Evolutionary conservation across 192 early-diverging fungal species (phyloP), one percentile per base, ranked within the genome.

Genomic region (Mortierella alpina): DNA sequence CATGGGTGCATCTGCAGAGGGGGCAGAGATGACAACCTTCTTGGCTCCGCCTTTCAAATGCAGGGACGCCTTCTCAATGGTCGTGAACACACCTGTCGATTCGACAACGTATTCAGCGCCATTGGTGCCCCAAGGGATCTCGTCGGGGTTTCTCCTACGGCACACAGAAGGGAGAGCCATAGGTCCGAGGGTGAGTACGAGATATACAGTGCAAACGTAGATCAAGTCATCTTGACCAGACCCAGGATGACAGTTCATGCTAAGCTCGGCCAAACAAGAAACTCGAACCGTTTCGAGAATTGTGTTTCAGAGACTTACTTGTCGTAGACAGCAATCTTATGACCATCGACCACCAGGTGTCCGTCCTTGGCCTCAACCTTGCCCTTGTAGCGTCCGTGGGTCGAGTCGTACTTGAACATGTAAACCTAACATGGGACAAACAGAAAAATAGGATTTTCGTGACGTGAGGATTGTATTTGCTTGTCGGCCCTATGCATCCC

Each of bases 1-100:
- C 96, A 98, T 99, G 57, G 98, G 98, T 14, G 97, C 96, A 83
- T 99, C 96, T 64, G 86, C 86, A 59, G 96, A 97, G 63, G 98
- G 98, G 42, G 98, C 98, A 70, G 95, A 95, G 88, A 99, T 98
- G 83, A 99, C 90, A 83, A 99, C 97, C 92, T 98, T 97, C 93
- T 98, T 98, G 87, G 95, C 96, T 60, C 96, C 97, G 69, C 95
- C 98, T 72, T 90, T 85, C 68, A 99, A 83, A 84, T 99, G 98
- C 66, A 87, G 86, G 5, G 75, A 82, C 49, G 95, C 95, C 88
- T 94, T 94, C 2, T 96, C 96, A 55, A 85, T 89, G 69, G 94
- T 93, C 86, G 96, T 98, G 89, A 99, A 99, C 68, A 98, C 94
- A 88, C 97, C 96, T 70, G 98, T 99, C 41, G 98, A 99, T 87